Evolutionary conservation across 2,329 filamentous ascomycete genomes (phyloP), one percentile per base, ranked within the genome.

Genomic region (Fusarium subtropicale): DNA sequence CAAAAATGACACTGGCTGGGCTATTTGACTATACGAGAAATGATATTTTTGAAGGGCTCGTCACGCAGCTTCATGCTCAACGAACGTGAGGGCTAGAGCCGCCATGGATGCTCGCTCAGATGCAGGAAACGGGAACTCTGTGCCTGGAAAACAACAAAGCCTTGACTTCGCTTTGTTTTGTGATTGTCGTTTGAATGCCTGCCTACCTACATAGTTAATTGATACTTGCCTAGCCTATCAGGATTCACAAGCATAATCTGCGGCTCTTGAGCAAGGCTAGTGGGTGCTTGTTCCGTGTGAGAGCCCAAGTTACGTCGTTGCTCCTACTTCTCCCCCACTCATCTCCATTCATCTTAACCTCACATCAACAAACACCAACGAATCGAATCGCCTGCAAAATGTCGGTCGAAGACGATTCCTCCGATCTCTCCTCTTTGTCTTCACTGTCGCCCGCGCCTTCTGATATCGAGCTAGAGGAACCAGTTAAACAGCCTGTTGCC

Each of bases 371-470:
- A 62, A 54, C 66, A 61, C 66, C 69, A 69, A 61, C 60, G 67
- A 71, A 69, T 71, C 58, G 68, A 71, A 69, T 71, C 64, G 64
- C 73, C 72, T 59, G 64, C 74, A 83, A 77, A 77, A 88, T 88
- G 86, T 81, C 87, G 64, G 81, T 86, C 60, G 87, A 87, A 73
- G 86, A 88, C 76, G 87, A 89, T 68, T 88, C 86, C 58, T 90
- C 88, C 44, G 88, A 90, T 58, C 83, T 91, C 60, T 90, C 89
- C 46, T 89, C 87, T 34, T 74, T 86, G 54, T 86, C 85, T 22
- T 85, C 82, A 50, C 71, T 83, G 59, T 83, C 81, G 56, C 81
- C 81, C 48, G 80, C 76, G 52, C 81, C 81, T 20, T 83, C 81
- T 12, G 82, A 83, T 66, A 79, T 80, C 46, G 82, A 83, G 71